Base-by-base conservation (phyloP, 2,329 filamentous ascomycete genomes). In the Fusarium avenaceum region DNA sequence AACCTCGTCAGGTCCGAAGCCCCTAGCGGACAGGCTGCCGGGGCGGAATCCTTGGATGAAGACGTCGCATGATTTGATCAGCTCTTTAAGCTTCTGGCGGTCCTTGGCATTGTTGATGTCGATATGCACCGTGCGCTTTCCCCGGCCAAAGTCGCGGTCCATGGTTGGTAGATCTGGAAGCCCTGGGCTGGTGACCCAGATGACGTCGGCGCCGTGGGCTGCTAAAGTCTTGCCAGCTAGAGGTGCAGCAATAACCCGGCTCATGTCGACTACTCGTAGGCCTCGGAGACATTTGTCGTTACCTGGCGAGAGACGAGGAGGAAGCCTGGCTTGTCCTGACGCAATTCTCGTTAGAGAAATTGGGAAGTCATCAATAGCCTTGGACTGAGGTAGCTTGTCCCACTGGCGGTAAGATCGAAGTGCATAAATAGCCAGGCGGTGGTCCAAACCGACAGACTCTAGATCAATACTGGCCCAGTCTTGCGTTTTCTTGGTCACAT, bases 31-130 rank as follows among this genome's bases (percentile, higher is more conserved):
- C 2, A 52, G 15, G 20, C 49, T 52, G 11, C 49, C 49, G 10
- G 49, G 49, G 2, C 49, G 49, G 15, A 52, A 52, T 3, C 49
- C 49, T 11, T 52, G 49, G 28, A 52, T 52, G 4, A 52, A 52
- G 1, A 52, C 49, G 7, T 52, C 49, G 15, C 49, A 52, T 6
- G 49, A 19, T 13, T 52, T 33, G 19, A 52, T 26, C 4, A 44
- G 39, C 22, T 44, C 20, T 11, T 3, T 35, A 3, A 52, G 8
- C 9, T n/a, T 43, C 15, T 44, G 17, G 2, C 28, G 38, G 4
- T 33, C 49, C 17, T 44, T 11, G 13, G 11, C 2, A 1, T 35
- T 19, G 4, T 52, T 44, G 8, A 52, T 9, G 9, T 52, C 20
- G 20, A 52, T 52, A 3, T 52, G 26, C 3, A 52, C 28, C 4